These are phyloP conservation scores for Halenospora varia DNA, from an alignment of 495 filamentous ascomycete genomes.

Conservation along the genomic window DNA sequence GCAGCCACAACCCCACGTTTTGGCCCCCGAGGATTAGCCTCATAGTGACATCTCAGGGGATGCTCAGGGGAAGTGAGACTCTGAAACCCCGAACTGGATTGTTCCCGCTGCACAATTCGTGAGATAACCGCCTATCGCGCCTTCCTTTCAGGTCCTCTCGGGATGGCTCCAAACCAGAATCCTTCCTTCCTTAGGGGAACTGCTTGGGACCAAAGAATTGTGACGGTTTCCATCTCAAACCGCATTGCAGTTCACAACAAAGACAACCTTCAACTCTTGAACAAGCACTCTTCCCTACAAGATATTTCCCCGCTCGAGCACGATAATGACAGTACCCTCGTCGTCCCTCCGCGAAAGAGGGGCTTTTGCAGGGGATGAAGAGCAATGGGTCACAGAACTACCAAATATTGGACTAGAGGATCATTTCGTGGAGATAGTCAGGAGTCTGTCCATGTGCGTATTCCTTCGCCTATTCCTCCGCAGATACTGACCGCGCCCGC, in stretches of 20 bases:
- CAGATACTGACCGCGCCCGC: too few species aligned
- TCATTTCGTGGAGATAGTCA: conserved; percentile 59
- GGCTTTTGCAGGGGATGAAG: background rate
- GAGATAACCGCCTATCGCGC: background rate
- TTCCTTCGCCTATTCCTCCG: too few species aligned
- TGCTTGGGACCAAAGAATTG: too few species aligned
- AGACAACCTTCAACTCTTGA: too few species aligned
- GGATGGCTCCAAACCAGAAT: background rate
- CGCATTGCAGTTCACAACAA: too few species aligned
- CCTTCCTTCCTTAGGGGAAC: too few species aligned
- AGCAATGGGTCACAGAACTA: background rate
- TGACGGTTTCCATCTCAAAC: too few species aligned
- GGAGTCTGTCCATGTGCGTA: conserved; percentile 61
- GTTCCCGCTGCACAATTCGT: background rate
- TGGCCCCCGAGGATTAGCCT: background rate
- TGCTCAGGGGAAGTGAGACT: background rate
- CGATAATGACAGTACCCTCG: background rate
- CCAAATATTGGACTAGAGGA: conserved; percentile 63
- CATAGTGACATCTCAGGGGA: background rate
- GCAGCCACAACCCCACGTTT: too few species aligned
- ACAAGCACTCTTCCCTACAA: too few species aligned
- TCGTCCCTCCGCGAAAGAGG: too few species aligned
- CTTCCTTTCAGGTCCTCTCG: background rate
- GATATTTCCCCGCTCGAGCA: too few species aligned
- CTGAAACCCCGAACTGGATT: background rate